Conservation (phyloP, 129 eudicot species). For the Chrysanthemum lavandulifolium region DNA sequence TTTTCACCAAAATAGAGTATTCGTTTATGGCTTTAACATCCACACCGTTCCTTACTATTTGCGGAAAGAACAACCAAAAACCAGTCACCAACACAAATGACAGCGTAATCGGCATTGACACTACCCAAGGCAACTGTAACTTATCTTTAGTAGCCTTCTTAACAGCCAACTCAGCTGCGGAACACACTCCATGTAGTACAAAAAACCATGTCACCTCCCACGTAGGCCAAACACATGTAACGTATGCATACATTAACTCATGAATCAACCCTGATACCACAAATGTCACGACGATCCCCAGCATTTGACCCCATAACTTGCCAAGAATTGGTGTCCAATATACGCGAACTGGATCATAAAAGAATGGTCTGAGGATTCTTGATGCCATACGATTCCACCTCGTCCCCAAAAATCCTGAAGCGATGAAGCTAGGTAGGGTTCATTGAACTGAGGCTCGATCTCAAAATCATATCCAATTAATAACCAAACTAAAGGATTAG, state of each 20-base stretch:
- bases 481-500: background rate
- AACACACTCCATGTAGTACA: slow-evolving; percentile 52
- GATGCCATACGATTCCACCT: slow-evolving; percentile 19
- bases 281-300: slow-evolving; percentile 40
- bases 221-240: slow-evolving; percentile 41
- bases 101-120: slow-evolving; percentile 36
- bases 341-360: background rate
- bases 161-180: slow-evolving; percentile 39
- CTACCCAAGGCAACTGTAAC: slow-evolving; percentile 30
- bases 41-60: background rate
- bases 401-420: slow-evolving; percentile 18
- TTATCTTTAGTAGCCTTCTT: slow-evolving; percentile 27
- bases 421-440: slow-evolving; percentile 9
- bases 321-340: background rate
- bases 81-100: slow-evolving; percentile 37
- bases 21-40: background rate
- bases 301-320: slow-evolving; percentile 29
- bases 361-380: background rate
- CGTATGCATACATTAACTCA: slow-evolving; percentile 46
- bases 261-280: slow-evolving; percentile 68
- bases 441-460: slow-evolving; percentile 7
- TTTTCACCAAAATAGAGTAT: background rate
- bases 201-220: slow-evolving; percentile 59
- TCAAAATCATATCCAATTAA: background rate
- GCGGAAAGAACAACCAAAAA: slow-evolving; percentile 61